A percentile compares a stretch with the other conserved stretches of the same genome.
phyloP scores from a whole-genome alignment of 345 rosid species.

The Aquilaria sinensis region DNA sequence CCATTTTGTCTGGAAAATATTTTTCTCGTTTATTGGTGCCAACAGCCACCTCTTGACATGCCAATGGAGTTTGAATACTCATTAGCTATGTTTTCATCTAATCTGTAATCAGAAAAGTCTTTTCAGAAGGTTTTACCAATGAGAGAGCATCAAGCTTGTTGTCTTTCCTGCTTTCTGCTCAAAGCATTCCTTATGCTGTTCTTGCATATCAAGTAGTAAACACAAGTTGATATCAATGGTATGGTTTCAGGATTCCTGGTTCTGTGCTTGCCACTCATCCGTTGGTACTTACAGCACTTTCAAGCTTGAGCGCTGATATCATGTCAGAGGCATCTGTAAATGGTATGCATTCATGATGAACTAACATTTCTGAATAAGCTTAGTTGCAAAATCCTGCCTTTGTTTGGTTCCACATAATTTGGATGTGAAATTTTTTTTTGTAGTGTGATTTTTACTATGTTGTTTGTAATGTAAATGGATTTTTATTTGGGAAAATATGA shows the following conservation, averaged over 20 bases:
- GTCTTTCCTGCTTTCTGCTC: too few relatives aligned
- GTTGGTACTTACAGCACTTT: constrained; percentile 78
- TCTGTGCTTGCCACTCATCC: constrained; percentile 84
- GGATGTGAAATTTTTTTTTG: constrained; percentile 6
- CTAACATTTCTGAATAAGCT: constrained; percentile 9
- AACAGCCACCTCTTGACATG: too few relatives aligned
- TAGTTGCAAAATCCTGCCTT: not conserved
- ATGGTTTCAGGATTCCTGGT: constrained; percentile 78
- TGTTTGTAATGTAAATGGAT: constrained; percentile 8
- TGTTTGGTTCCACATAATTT: not conserved
- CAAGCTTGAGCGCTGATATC: constrained; percentile 79
- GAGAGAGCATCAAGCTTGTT: too few relatives aligned
- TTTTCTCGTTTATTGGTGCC: too few relatives aligned
- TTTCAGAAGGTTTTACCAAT: too few relatives aligned
- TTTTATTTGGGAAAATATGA: not conserved
- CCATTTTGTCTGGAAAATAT: too few relatives aligned
- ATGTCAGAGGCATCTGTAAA: constrained; percentile 97
- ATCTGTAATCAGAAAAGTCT: too few relatives aligned
- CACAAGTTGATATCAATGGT: constrained; percentile 10
- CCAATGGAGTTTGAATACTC: too few relatives aligned
- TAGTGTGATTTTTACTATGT: not conserved
- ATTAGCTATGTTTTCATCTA: too few relatives aligned
- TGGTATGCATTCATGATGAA: constrained; percentile 45
- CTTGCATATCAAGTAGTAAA: constrained; percentile 1
- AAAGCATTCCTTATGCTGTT: not conserved